Evolutionary conservation across 2,329 filamentous ascomycete genomes (phyloP).

Genomic region (Neocucurbitaria cava): DNA sequence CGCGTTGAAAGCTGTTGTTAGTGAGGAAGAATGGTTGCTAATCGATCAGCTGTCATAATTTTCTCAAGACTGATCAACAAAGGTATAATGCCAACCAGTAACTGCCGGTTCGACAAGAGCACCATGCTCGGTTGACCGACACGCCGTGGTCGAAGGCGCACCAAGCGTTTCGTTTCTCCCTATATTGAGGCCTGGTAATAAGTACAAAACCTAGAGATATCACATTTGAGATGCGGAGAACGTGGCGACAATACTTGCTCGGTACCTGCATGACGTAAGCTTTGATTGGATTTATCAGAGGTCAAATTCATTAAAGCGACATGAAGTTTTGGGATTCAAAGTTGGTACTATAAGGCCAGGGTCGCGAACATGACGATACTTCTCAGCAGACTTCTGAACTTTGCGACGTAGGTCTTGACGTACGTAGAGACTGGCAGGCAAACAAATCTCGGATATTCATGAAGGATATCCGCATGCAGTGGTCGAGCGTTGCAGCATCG

Average conservation of each 20-base stretch:
- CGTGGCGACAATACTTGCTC: not conserved
- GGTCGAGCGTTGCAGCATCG: not conserved
- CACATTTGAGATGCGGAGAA: not conserved
- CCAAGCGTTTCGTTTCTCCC: not conserved
- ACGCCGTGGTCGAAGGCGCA: not conserved
- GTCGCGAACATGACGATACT: not conserved
- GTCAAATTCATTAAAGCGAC: not conserved
- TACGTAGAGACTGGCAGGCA: not conserved
- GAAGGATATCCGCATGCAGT: slow-evolving; percentile 3
- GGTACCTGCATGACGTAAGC: not conserved
- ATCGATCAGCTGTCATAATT: not conserved
- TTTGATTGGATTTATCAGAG: not conserved
- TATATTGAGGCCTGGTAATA: not conserved
- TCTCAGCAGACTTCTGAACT: not conserved
- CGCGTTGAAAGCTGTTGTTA: not conserved
- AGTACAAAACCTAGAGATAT: not conserved
- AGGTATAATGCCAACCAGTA: not conserved
- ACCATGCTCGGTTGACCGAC: not conserved
- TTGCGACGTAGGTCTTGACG: not conserved
- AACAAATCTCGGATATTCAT: not conserved
- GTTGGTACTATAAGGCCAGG: not conserved
- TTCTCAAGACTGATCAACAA: not conserved
- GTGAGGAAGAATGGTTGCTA: not conserved
- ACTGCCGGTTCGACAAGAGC: not conserved
- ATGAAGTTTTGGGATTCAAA: no score